Percentiles rank a stretch among this genome's conserved stretches.
Conservation (phyloP, 257 asterid species). For the Penstemon eatonii region DNA sequence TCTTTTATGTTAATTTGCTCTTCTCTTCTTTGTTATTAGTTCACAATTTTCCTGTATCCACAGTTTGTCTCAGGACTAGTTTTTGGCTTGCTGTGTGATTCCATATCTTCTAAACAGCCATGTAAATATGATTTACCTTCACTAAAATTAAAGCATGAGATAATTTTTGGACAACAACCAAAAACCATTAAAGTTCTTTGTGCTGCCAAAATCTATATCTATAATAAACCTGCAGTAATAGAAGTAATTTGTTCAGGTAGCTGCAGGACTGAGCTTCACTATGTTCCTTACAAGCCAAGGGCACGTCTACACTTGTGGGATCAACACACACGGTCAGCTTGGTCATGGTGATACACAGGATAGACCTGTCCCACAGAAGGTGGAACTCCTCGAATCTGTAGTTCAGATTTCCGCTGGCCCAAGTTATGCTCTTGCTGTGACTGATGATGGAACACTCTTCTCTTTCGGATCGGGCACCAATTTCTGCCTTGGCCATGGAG, state of each 20-base stretch:
- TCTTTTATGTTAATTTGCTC: background rate
- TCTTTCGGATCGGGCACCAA: slow-evolving; percentile 83
- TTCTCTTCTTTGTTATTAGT: background rate
- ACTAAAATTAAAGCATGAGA: background rate
- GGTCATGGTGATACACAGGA: slow-evolving; percentile 78
- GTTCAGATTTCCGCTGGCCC: slow-evolving; percentile 78
- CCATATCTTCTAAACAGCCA: background rate
- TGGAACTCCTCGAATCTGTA: slow-evolving; percentile 48
- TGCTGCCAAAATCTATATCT: slow-evolving; percentile 12
- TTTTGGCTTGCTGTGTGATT: background rate
- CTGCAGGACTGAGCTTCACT: slow-evolving; percentile 82
- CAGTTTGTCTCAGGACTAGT: background rate
- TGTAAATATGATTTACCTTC: background rate
- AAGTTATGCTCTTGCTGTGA: slow-evolving; percentile 62
- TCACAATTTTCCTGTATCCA: background rate
- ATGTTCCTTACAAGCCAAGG: slow-evolving; percentile 73
- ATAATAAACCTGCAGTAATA: slow-evolving; percentile 6
- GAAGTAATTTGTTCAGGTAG: slow-evolving; percentile 54
- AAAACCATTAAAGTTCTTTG: background rate
- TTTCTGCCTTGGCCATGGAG: slow-evolving; percentile 90
- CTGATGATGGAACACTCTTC: slow-evolving; percentile 65
- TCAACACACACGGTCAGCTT: slow-evolving; percentile 75
- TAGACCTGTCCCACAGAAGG: slow-evolving; percentile 56
- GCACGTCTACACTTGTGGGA: slow-evolving; percentile 77
- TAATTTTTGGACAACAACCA: background rate